Base-by-base conservation (phyloP, 805 yeast species). In the Candida ulmi region DNA sequence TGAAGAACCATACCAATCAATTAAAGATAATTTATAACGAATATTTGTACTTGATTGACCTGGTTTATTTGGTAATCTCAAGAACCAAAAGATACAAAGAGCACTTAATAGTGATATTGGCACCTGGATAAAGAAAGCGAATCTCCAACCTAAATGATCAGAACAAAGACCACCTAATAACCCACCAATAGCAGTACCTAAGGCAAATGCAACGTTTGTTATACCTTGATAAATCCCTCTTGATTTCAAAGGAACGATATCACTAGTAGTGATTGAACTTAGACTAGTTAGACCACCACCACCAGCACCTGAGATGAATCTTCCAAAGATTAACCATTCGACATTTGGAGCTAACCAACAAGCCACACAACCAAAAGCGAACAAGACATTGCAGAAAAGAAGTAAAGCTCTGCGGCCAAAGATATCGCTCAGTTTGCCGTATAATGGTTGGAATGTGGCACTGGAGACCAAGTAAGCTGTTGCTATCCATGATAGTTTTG, bases 201-300 rank as follows among this genome's bases (percentile, higher is more conserved):
- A 55, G 12, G 88, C 91, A 54, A 74, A 88, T 31, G 77, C 78
- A 16, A 88, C 67, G 57, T 88, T 88, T 27, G 83, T 83, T 37
- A 84, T 57, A 0, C 96, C 96, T 56, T 88, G 96, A 58, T 76
- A 86, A 24, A 85, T 59, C 2, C 95, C 95, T 42, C 96, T 69
- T 31, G 81, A 76, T 40, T 93, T 69, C 45, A 83, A 67, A 0
- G 95, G 83, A 11, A 88, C 80, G 36, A 88, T 63, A 59, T 88
- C 96, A 15, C 86, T 77, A 48, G 84, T 71, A 1, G 91, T 74
- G 40, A 88, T 84, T 2, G 91, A 77, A 8, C 85, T 72, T 49
- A 87, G 63, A 0, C 88, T 68, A 11, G 85, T 76, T 52, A 88
- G 69, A 1, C 96, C 96, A 8, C 95, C 93, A 15, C 95, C 96